Evolutionary conservation across 768 basidiomycete genomes (phyloP), one percentile per base, ranked within the genome.

Genomic region (Mycena polygramma): DNA sequence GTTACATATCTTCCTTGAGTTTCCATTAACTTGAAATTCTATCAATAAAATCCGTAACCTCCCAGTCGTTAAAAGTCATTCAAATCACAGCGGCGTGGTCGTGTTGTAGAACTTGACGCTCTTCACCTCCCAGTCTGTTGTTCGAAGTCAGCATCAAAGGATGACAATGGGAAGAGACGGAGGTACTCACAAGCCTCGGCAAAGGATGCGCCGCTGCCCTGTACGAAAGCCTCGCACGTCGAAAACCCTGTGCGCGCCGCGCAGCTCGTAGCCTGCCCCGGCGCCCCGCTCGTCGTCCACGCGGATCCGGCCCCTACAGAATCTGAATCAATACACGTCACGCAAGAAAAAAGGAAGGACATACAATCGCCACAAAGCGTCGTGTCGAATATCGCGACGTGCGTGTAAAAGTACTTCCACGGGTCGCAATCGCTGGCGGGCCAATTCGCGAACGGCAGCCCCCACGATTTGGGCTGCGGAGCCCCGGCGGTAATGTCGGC

Each of bases 231-330:
- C 60, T 90, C 86, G 74, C 96, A 98, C 7, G 92, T 93, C 30
- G 92, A 83, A 79, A 90, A 91, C 48, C 95, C 95, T 17, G 96
- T 98, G 73, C 88, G 86, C 74, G 90, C 83, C 19, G 94, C 94
- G 75, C 96, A 98, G 79, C 93, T 95, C 78, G 92, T 88, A 20
- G 89, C 89, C 82, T 97, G 96, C 60, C 96, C 96, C 20, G 93
- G 94, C 62, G 92, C 86, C 37, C 94, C 94, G 58, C 91, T 81
- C 26, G 75, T 70, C 57, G 80, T 82, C 96, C 96, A 98, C n/a
- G 89, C 92, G 54, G 82, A 83, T 57, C 91, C 89, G 14, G 96
- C 95, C 96, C 63, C 59, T 60, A 20, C 5, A 7, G n/a, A 22
- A 17, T n/a, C 19, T 10, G 19, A 7, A 8, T 20, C 30, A 15